Evolutionary conservation across 2,329 filamentous ascomycete species (phyloP).

Genomic region (Trichoderma afroharzianum): DNA sequence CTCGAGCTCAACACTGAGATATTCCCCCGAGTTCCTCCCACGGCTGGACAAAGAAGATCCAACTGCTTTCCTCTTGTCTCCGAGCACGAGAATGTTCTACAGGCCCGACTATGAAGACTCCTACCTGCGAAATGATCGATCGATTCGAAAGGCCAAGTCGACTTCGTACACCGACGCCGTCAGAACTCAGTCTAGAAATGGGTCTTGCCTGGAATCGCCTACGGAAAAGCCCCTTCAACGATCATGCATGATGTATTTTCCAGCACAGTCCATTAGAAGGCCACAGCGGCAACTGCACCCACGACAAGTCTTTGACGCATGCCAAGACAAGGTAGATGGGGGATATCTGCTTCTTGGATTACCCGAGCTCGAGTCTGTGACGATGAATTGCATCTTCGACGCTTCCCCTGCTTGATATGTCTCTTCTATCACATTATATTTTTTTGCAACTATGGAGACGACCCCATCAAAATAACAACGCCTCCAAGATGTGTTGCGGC

Average conservation of each 20-base stretch:
- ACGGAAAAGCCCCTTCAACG: too few species aligned
- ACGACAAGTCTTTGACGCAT: background rate
- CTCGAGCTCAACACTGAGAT: rapidly evolving
- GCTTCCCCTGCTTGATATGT: too few species aligned
- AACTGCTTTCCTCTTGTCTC: background rate
- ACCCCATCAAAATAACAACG: too few species aligned
- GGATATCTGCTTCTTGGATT: background rate
- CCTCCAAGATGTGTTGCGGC: too few species aligned
- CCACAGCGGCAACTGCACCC: background rate
- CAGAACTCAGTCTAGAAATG: background rate
- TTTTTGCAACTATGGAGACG: too few species aligned
- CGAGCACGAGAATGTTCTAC: background rate
- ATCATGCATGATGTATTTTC: background rate
- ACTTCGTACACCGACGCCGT: background rate
- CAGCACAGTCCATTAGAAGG: background rate
- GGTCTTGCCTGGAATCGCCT: too few species aligned
- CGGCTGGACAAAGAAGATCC: background rate
- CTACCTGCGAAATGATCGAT: background rate
- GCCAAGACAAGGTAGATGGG: background rate
- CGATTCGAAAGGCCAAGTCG: background rate
- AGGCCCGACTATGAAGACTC: background rate
- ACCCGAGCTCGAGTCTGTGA: background rate
- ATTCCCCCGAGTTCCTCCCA: background rate
- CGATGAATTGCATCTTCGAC: background rate
- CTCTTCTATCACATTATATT: too few species aligned